A percentile compares a stretch with the other conserved stretches of the same genome.
These are phyloP conservation scores for Fusarium subtropicale DNA, from an alignment of 2,329 filamentous ascomycete genomes.

Conservation along the genomic window DNA sequence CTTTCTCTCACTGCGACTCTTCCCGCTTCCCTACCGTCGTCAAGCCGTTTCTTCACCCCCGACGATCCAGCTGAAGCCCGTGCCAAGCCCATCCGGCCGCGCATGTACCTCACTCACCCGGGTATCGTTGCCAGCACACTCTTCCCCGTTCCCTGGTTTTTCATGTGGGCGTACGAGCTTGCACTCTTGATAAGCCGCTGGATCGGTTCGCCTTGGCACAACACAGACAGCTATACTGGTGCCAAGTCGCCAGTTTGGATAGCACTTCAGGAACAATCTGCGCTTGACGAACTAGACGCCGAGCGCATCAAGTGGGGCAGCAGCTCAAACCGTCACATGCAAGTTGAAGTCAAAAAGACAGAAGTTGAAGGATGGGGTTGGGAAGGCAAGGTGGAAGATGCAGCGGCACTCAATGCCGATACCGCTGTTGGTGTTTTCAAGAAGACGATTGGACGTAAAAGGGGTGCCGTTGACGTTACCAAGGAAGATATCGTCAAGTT, in stretches of 20 bases:
- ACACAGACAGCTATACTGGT: slow-evolving; percentile 78
- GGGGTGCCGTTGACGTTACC: slow-evolving; percentile 68
- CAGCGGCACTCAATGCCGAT: slow-evolving; percentile 57
- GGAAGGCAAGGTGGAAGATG: slow-evolving; percentile 66
- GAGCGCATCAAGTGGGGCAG: slow-evolving; percentile 85
- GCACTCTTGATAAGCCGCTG: slow-evolving; percentile 78
- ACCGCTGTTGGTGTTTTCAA: slow-evolving; percentile 60
- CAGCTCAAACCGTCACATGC: slow-evolving; percentile 68
- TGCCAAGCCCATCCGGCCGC: slow-evolving; percentile 58
- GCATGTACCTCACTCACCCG: slow-evolving; percentile 84
- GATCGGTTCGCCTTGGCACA: slow-evolving; percentile 91
- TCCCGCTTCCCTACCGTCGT: slow-evolving; percentile 69
- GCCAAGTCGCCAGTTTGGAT: slow-evolving; percentile 83
- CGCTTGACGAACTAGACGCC: slow-evolving; percentile 67
- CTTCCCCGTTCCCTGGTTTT: slow-evolving; percentile 76
- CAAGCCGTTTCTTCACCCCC: slow-evolving; percentile 66
- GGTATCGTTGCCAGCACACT: slow-evolving; percentile 87
- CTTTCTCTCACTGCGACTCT: slow-evolving; percentile 79
- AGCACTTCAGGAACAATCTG: slow-evolving; percentile 73
- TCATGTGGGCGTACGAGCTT: slow-evolving; percentile 75
- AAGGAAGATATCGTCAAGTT: slow-evolving; percentile 71
- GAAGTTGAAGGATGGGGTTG: slow-evolving; percentile 91
- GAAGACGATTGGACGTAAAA: slow-evolving; percentile 68
- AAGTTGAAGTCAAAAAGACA: slow-evolving; percentile 75
- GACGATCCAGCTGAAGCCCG: slow-evolving; percentile 39